Evolutionary conservation across 2,329 filamentous ascomycete genomes (phyloP).

Genomic region (Alternaria longipes): DNA sequence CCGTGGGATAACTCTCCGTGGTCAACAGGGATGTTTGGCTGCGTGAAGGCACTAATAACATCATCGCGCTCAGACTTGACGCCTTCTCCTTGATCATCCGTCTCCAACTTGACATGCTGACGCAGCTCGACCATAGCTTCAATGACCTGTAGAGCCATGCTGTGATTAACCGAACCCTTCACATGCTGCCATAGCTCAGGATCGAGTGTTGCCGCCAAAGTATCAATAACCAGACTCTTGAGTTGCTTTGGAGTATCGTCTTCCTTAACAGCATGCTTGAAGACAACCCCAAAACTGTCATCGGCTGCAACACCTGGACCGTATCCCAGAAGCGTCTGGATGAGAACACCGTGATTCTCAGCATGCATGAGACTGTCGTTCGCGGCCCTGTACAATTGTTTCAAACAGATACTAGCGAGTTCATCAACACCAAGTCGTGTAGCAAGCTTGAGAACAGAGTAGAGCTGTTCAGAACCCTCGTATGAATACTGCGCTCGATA

Average conservation of each 20-base stretch:
- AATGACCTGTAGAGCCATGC: constrained; percentile 12
- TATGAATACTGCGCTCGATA: constrained; percentile 17
- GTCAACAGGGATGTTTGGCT: neutral
- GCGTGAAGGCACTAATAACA: neutral
- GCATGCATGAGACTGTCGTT: constrained; percentile 15
- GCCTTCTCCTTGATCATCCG: neutral
- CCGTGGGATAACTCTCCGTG: neutral
- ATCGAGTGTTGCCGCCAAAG: constrained; percentile 24
- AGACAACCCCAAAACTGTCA: constrained; percentile 21
- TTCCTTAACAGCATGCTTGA: constrained; percentile 29
- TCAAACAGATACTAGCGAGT: constrained; percentile 27
- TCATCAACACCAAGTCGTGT: constrained; percentile 17
- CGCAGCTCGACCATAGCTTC: constrained; percentile 13
- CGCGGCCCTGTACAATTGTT: constrained; percentile 14
- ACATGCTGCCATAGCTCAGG: constrained; percentile 18
- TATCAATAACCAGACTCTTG: constrained; percentile 21
- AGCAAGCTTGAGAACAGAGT: constrained; percentile 27
- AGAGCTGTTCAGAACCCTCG: constrained; percentile 20
- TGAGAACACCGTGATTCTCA: neutral
- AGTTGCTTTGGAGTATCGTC: constrained; percentile 21
- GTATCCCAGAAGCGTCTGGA: constrained; percentile 16
- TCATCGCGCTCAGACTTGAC: constrained; percentile 13
- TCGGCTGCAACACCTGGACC: neutral
- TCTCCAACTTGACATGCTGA: constrained; percentile 9
- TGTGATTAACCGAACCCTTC: constrained; percentile 1